These are phyloP conservation scores for Colletotrichum limetticola DNA, from an alignment of 2,329 filamentous ascomycete species.

Conservation along the genomic window DNA sequence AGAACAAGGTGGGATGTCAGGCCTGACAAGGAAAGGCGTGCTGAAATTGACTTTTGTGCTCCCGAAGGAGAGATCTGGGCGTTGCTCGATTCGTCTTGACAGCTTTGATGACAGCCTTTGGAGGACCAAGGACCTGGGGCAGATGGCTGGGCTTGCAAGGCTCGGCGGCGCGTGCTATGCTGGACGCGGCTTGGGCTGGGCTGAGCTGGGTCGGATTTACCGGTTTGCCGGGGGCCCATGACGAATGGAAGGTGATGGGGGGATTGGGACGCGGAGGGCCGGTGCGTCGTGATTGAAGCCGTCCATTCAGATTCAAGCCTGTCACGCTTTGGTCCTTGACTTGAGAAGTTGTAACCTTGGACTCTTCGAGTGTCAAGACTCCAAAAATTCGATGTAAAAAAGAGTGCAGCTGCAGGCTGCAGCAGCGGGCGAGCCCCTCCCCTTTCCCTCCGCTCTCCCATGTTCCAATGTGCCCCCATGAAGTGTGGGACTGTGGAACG, in stretches of 20 bases:
- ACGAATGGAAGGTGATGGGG: background rate
- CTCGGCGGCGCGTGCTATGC: slow-evolving; percentile 19
- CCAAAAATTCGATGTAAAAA: background rate
- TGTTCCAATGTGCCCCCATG: background rate
- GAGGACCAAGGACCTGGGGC: slow-evolving; percentile 23
- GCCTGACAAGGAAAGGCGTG: slow-evolving; percentile 33
- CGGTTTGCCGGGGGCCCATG: slow-evolving; percentile 10
- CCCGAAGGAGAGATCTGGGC: slow-evolving; percentile 31
- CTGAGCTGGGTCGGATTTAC: slow-evolving; percentile 7
- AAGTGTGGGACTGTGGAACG: slow-evolving; percentile 21
- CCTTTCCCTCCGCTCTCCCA: background rate
- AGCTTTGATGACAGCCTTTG: slow-evolving; percentile 26
- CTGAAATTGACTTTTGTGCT: slow-evolving; percentile 33
- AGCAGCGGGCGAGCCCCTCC: background rate
- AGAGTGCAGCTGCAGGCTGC: background rate
- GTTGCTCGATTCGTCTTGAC: slow-evolving; percentile 35
- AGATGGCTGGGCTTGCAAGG: slow-evolving; percentile 16
- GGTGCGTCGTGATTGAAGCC: background rate
- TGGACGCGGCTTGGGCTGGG: slow-evolving; percentile 15
- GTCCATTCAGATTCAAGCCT: background rate
- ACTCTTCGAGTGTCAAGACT: no score
- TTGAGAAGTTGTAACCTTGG: no score
- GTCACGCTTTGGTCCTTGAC: no score
- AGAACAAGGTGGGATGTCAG: slow-evolving; percentile 23
- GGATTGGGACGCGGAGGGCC: background rate